phyloP scores from a whole-genome alignment of 2,329 filamentous ascomycete genomes.

The Lecanoromycetidae sp. region DNA sequence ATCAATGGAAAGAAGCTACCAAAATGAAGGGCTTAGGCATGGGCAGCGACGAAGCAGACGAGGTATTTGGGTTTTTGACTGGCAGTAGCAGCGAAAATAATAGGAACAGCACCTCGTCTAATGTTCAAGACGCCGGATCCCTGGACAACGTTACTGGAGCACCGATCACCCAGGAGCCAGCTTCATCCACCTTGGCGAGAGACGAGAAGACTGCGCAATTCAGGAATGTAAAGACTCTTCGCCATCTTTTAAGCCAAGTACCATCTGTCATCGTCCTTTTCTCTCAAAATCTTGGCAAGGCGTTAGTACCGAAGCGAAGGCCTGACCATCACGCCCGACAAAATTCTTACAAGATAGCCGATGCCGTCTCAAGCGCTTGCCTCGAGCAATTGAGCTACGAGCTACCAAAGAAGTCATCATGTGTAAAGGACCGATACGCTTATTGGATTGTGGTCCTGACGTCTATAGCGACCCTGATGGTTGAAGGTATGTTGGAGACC shows the following conservation, averaged over 20 bases:
- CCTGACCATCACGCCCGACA: constrained; percentile 53
- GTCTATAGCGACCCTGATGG: constrained; percentile 63
- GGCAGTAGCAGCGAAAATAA: background rate
- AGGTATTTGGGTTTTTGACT: constrained; percentile 22
- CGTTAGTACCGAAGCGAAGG: constrained; percentile 62
- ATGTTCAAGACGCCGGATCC: background rate
- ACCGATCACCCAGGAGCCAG: constrained; percentile 17
- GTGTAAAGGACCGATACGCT: constrained; percentile 52
- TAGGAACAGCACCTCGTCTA: background rate
- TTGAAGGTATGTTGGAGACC: constrained; percentile 45
- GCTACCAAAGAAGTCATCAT: constrained; percentile 35
- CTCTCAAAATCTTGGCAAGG: constrained; percentile 73
- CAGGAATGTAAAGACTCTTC: constrained; percentile 67
- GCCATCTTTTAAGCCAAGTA: constrained; percentile 64
- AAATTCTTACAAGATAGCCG: constrained; percentile 48
- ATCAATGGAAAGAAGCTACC: constrained; percentile 40
- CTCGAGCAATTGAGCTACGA: constrained; percentile 52
- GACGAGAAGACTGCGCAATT: constrained; percentile 36
- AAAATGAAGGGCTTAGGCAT: constrained; percentile 30
- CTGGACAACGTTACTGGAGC: background rate
- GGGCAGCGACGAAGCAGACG: constrained; percentile 32
- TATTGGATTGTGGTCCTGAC: constrained; percentile 76
- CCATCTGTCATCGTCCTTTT: constrained; percentile 72
- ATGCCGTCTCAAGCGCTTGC: constrained; percentile 59
- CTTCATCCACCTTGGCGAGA: constrained; percentile 22